Conservation (phyloP, 2,329 filamentous ascomycete species). For the Whalleya microplaca region DNA sequence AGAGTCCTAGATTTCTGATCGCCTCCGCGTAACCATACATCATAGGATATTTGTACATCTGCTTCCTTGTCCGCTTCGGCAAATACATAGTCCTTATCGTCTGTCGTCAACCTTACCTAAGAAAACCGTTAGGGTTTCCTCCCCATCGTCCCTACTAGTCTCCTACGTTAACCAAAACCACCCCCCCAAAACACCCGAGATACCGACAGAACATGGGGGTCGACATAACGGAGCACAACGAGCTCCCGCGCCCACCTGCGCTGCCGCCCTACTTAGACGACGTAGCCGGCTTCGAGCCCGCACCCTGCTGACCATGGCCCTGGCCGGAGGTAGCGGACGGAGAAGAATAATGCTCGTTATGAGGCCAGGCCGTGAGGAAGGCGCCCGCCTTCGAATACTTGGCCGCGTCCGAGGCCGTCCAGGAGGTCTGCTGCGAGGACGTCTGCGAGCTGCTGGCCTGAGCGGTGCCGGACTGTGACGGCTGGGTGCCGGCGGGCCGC, state of each 20-base stretch:
- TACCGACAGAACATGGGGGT: too few species aligned
- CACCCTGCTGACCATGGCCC: background rate
- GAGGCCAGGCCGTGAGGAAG: slow-evolving; percentile 23
- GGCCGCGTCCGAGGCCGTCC: slow-evolving; percentile 23
- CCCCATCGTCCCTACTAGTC: too few species aligned
- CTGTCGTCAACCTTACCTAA: too few species aligned
- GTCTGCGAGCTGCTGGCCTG: too few species aligned
- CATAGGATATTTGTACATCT: too few species aligned
- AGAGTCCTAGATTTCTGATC: too few species aligned
- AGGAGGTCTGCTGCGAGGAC: slow-evolving; percentile 2
- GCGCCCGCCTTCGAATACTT: slow-evolving; percentile 19
- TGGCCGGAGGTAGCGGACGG: slow-evolving; percentile 6
- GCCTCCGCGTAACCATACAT: too few species aligned
- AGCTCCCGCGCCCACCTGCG: background rate
- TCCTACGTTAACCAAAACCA: background rate
- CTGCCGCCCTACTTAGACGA: background rate
- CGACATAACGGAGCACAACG: too few species aligned
- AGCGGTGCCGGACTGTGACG: background rate
- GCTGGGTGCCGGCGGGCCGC: too few species aligned
- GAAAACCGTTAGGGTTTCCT: too few species aligned
- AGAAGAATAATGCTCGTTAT: slow-evolving; percentile 14
- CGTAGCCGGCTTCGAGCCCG: background rate
- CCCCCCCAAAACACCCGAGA: background rate
- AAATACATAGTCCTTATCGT: too few species aligned
- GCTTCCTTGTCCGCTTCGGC: too few species aligned